Evolutionary conservation across 2,329 filamentous ascomycete species (phyloP).

Genomic region (Calonectria pauciramosa): DNA sequence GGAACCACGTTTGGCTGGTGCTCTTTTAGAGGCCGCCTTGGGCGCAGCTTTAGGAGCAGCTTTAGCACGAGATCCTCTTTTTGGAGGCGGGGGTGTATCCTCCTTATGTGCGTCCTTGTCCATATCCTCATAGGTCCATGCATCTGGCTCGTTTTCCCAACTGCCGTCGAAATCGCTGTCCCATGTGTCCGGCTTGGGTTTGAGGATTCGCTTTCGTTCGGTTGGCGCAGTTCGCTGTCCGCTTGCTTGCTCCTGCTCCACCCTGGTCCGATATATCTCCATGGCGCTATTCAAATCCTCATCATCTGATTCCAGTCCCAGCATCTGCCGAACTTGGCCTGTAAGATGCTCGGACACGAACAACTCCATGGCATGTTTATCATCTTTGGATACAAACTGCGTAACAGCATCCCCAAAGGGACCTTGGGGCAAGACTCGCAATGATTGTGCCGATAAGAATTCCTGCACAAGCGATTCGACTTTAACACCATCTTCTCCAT

Average conservation of each 20-base stretch:
- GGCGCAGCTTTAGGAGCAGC: constrained; percentile 59
- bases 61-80: constrained; percentile 49
- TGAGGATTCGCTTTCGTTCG: constrained; percentile 65
- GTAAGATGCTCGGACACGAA: constrained; percentile 81
- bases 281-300: constrained; percentile 79
- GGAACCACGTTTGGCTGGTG: constrained; percentile 58
- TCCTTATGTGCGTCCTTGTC: constrained; percentile 37
- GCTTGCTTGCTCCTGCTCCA: constrained; percentile 79
- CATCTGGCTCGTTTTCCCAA: constrained; percentile 86
- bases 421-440: constrained; percentile 93
- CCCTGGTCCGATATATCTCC: constrained; percentile 76
- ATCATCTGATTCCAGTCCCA: constrained; percentile 75
- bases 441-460: constrained; percentile 86
- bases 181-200: constrained; percentile 85
- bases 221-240: constrained; percentile 63
- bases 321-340: constrained; percentile 78
- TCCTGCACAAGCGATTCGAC: constrained; percentile 92
- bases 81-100: constrained; percentile 50
- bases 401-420: constrained; percentile 93
- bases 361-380: constrained; percentile 90
- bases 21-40: constrained; percentile 61
- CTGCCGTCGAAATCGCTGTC: constrained; percentile 90
- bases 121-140: constrained; percentile 53
- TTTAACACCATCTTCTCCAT: constrained; percentile 77
- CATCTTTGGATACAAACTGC: constrained; percentile 94